phyloP scores from a whole-genome alignment of 176 grass and related monocot species.

The Olyra latifolia region DNA sequence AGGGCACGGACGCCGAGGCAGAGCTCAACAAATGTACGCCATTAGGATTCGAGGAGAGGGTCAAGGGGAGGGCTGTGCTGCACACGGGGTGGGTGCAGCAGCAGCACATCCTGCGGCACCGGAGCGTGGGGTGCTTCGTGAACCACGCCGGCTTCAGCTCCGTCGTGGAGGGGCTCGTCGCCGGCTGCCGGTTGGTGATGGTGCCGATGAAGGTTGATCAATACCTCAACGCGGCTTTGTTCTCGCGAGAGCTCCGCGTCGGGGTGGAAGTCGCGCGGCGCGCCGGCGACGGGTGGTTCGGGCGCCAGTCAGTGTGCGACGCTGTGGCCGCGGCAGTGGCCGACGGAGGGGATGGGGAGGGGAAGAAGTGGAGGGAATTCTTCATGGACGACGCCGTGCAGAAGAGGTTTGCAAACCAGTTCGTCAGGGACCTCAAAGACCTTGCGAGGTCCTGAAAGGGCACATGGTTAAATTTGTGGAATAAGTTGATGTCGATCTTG shows the following conservation, averaged over 20 bases:
- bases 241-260: constrained; percentile 31
- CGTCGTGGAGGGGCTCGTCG: constrained; percentile 38
- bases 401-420: constrained; percentile 1
- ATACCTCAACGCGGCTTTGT: constrained; percentile 35
- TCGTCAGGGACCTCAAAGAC: constrained; percentile 20
- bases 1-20: not conserved
- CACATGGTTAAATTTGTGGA: not conserved
- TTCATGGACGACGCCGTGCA: constrained; percentile 33
- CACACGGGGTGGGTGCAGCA: constrained; percentile 55
- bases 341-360: not conserved
- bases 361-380: constrained; percentile 38
- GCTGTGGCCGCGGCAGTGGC: constrained; percentile 24
- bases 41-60: constrained; percentile 30
- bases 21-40: constrained; percentile 2
- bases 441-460: not conserved
- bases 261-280: constrained; percentile 45
- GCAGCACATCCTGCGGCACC: constrained; percentile 55
- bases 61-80: constrained; percentile 23
- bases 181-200: constrained; percentile 43
- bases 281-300: constrained; percentile 34
- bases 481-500: too few species aligned
- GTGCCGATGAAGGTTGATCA: constrained; percentile 54
- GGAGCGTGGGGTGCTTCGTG: constrained; percentile 52
- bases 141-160: constrained; percentile 56
- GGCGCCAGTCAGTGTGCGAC: constrained; percentile 3